Base-by-base conservation (phyloP, 2,329 filamentous ascomycete species). In the Xylaria sp. region DNA sequence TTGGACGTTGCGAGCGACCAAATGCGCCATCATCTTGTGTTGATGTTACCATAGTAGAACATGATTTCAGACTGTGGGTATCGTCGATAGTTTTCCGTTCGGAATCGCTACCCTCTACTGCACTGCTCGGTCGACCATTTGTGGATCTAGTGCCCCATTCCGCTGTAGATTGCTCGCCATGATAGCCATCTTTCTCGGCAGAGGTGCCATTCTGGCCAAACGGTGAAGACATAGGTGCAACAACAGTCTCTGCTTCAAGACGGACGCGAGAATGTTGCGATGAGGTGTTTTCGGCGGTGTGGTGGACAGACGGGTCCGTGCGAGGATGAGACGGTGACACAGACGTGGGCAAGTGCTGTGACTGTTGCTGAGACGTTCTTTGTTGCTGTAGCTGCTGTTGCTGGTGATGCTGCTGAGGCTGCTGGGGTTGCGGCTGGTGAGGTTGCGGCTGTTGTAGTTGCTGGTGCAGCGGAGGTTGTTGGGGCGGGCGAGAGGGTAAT, bases 41-140 rank as follows among this genome's bases (percentile, higher is more conserved):
- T 18, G 63, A 68, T 18, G 63, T 68, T 52, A 68, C 54, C 18
- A 68, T 57, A 10, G 65, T 52, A 13, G 9, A 10, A 44, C 68
- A 60, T 71, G 63, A 66, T 18, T 72, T 69, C 50, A 78, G 76
- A 58, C 75, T 75, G 16, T 75, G 76, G 0, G 79, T 78, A 4
- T 77, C 79, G 60, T 75, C 81, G 5, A 76, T 77, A 19, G 78
- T 78, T 11, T 79, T 77, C 57, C 69, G 72, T 55, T 76, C 74
- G 5, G 62, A 49, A 46, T 67, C 68, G 60, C 68, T 64, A 51
- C 66, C 66, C 35, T 68, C 70, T 7, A 61, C 62, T 19, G 65
- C 60, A 23, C 66, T 67, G 49, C 57, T 67, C 19, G 64, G 59
- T 23, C 59, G 66, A 2, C 64, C 64, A 48, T 65, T 66, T 30